Evolutionary conservation across 345 rosid genomes (phyloP).

Genomic region (Turnera subulata): DNA sequence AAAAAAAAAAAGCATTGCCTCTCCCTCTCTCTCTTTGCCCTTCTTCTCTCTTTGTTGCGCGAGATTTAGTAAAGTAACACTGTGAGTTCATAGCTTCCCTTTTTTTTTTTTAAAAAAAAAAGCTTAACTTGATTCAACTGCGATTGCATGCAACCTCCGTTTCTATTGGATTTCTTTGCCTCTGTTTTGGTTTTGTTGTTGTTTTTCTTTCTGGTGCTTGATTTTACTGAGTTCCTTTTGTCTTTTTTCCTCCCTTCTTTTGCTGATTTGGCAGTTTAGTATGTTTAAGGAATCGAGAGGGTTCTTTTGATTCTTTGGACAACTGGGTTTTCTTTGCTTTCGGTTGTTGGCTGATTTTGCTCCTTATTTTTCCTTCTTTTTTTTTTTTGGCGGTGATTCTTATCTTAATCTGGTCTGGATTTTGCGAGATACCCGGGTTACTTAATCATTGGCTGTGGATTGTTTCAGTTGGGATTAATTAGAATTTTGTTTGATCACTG

Average conservation of each 20-base stretch:
- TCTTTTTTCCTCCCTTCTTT: background rate
- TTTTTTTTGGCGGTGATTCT: too few species aligned
- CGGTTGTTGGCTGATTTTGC: too few species aligned
- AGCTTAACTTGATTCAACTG: background rate
- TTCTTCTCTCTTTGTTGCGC: slow-evolving; percentile 1
- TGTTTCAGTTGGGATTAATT: background rate
- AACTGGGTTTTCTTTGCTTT: background rate
- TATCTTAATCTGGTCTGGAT: too few species aligned
- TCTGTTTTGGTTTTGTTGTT: background rate
- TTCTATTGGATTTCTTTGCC: background rate
- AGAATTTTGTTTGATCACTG: background rate
- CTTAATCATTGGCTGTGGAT: too few species aligned
- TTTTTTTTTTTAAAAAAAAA: background rate
- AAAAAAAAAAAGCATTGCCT: background rate
- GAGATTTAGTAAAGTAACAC: slow-evolving; percentile 1
- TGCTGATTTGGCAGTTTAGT: background rate
- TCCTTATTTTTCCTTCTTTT: too few species aligned
- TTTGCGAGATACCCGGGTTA: too few species aligned
- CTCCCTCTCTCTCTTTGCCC: background rate
- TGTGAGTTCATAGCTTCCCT: slow-evolving; percentile 9
- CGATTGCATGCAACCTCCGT: too few species aligned
- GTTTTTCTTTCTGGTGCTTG: background rate
- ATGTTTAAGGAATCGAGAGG: too few species aligned
- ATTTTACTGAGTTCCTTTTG: background rate
- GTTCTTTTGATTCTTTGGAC: background rate